These are phyloP conservation scores for Zygosaccharomyces sapae DNA, from an alignment of 1,139 yeast species.

Conservation along the genomic window DNA sequence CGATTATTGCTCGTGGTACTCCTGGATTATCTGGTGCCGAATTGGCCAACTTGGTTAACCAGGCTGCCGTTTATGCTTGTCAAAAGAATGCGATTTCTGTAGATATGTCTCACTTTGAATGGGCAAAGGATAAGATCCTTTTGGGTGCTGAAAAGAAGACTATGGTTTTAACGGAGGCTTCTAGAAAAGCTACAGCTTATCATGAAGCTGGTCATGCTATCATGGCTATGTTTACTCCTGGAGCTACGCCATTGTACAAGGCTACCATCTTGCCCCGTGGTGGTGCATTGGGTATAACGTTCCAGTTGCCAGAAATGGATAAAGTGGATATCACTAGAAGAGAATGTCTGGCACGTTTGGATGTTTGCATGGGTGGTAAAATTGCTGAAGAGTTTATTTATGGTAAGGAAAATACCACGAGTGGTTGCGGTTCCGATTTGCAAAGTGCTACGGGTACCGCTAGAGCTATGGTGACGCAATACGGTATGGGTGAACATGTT, in stretches of 20 bases:
- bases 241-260: slow-evolving; percentile 94
- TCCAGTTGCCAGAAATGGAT: slow-evolving; percentile 98
- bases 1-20: slow-evolving; percentile 90
- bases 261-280: slow-evolving; percentile 98
- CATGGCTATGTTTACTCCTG: slow-evolving; percentile 90
- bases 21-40: slow-evolving; percentile 98
- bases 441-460: slow-evolving; percentile 89
- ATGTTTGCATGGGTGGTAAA: slow-evolving; percentile 99
- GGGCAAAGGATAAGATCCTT: slow-evolving; percentile 97
- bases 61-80: slow-evolving; percentile 96
- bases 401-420: slow-evolving; percentile 88
- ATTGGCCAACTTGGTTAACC: slow-evolving; percentile 88
- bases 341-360: slow-evolving; percentile 87
- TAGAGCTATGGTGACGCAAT: slow-evolving; percentile 92
- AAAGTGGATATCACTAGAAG: slow-evolving; percentile 87
- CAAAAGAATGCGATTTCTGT: slow-evolving; percentile 88
- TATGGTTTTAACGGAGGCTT: slow-evolving; percentile 94
- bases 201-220: slow-evolving; percentile 99
- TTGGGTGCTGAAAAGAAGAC: slow-evolving; percentile 98
- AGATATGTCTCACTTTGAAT: slow-evolving; percentile 87
- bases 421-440: slow-evolving; percentile 91
- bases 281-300: slow-evolving; percentile 91
- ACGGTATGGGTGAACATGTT: slow-evolving; percentile 91
- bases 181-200: slow-evolving; percentile 89
- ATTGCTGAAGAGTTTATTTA: slow-evolving; percentile 91